Percentiles rank a stretch among this genome's conserved stretches.
Evolutionary conservation across 2,329 filamentous ascomycete species (phyloP).

Genomic region (Thermothelomyces thermophilus): DNA sequence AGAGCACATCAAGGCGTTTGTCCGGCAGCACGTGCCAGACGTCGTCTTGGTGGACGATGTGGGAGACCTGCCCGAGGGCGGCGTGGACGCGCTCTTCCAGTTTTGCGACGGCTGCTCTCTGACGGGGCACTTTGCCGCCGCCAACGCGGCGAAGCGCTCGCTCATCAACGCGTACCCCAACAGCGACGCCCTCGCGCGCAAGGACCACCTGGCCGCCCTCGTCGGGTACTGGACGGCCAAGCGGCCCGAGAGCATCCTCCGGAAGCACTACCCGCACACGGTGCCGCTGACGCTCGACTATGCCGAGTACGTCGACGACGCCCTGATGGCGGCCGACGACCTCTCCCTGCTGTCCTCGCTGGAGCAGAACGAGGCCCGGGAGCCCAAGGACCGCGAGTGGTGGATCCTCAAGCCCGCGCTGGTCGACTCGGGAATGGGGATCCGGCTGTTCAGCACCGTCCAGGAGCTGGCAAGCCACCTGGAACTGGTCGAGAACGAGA

Average conservation of each 20-base stretch:
- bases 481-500: slow-evolving; percentile 32
- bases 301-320: slow-evolving; percentile 34
- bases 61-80: slow-evolving; percentile 25
- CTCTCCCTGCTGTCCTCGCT: slow-evolving; percentile 31
- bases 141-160: slow-evolving; percentile 27
- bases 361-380: slow-evolving; percentile 30
- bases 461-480: slow-evolving; percentile 32
- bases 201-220: slow-evolving; percentile 31
- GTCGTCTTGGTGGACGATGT: slow-evolving; percentile 28
- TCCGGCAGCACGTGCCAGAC: slow-evolving; percentile 27
- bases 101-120: slow-evolving; percentile 33
- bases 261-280: slow-evolving; percentile 29
- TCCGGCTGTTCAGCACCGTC: slow-evolving; percentile 34
- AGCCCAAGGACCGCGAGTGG: slow-evolving; percentile 30
- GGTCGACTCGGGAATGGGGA: slow-evolving; percentile 35
- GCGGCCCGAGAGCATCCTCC: slow-evolving; percentile 29
- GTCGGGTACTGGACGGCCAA: slow-evolving; percentile 35
- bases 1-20: slow-evolving; percentile 28
- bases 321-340: slow-evolving; percentile 33
- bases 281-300: slow-evolving; percentile 34
- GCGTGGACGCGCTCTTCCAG: slow-evolving; percentile 27
- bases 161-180: slow-evolving; percentile 36
- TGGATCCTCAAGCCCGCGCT: slow-evolving; percentile 37
- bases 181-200: slow-evolving; percentile 34
- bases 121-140: slow-evolving; percentile 29